phyloP scores from a whole-genome alignment of 805 yeast genomes.

The Suhomyces xylopsoci region DNA sequence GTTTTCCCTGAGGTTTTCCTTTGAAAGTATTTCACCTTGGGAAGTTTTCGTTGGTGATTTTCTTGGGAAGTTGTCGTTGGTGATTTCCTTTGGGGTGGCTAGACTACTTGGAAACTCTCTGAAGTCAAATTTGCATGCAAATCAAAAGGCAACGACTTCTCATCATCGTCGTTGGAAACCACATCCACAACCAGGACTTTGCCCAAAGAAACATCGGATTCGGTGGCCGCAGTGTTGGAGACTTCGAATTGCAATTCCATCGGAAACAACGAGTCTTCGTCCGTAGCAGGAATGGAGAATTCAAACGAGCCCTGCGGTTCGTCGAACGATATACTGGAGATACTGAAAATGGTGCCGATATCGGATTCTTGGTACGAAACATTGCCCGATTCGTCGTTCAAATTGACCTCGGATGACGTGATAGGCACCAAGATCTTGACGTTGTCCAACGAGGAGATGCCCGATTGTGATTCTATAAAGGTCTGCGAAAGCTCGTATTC shows the following conservation, averaged over 20 bases:
- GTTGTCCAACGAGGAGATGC: slow-evolving; percentile 47
- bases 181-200: slow-evolving; percentile 63
- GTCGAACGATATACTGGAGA: slow-evolving; percentile 52
- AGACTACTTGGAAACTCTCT: slow-evolving; percentile 55
- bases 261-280: slow-evolving; percentile 88
- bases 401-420: slow-evolving; percentile 51
- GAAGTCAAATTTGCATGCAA: slow-evolving; percentile 54
- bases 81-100: too few relatives aligned
- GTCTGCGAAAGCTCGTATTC: slow-evolving; percentile 74
- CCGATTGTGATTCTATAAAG: slow-evolving; percentile 25
- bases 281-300: slow-evolving; percentile 67
- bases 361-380: slow-evolving; percentile 57
- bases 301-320: slow-evolving; percentile 72
- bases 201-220: slow-evolving; percentile 52
- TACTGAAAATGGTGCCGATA: slow-evolving; percentile 66
- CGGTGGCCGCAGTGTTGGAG: slow-evolving; percentile 42
- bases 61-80: too few relatives aligned
- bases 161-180: slow-evolving; percentile 48
- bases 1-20: too few relatives aligned
- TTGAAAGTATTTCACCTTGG: too few relatives aligned
- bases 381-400: slow-evolving; percentile 44
- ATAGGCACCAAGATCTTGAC: slow-evolving; percentile 64
- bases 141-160: slow-evolving; percentile 65
- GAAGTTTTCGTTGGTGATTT: too few relatives aligned
- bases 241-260: slow-evolving; percentile 64